Evolutionary conservation across 192 early-diverging fungal species (phyloP), one percentile per base, ranked within the genome.

Genomic region (Kappamyces sp.): DNA sequence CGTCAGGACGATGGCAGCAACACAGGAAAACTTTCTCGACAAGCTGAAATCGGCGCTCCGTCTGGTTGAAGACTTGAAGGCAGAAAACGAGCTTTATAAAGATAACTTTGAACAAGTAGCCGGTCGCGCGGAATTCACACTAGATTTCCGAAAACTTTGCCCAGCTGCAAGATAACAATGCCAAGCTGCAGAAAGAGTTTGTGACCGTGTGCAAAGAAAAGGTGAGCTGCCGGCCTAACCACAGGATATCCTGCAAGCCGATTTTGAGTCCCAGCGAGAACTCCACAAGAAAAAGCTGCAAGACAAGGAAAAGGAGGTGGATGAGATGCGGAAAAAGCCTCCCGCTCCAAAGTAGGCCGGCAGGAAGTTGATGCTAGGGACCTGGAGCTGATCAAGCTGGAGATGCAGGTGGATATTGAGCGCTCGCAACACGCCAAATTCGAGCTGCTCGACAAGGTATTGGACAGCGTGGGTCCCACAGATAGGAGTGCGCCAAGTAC

Each of bases 61-160:
- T 2, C 53, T 75, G 47, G 71, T 75, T 7, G 73, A 75, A 46
- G 67, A 67, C 2, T 41, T 75, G 8, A 79, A 68, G 43, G 43
- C 33, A 6, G 73, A 75, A 52, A 75, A 73, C 38, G 66, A 75
- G n/a, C 55, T 58, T 35, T 75, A 67, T 57, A 71, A 71, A 51
- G 73, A 74, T 5, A 74, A 75, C 58, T 75, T 75, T 62, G 73
- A 75, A 32, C 37, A 55, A 7, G 73, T 75, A 58, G 33, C 52
- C 1, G 15, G 38, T 9, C 13, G 8, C 6, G 7, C 54, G 46
- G 5, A 55, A 55, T 43, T 48, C 41, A 60, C 15, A 53, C 31
- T n/a, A 4, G 9, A 12, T 23, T 60, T 51, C 33, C 12, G 32
- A 12, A 37, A 13, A 62, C 62, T 5, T 7, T 62, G 5, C n/a